Evolutionary conservation across 805 yeast genomes (phyloP).

Genomic region (Sugiyamaella americana): DNA sequence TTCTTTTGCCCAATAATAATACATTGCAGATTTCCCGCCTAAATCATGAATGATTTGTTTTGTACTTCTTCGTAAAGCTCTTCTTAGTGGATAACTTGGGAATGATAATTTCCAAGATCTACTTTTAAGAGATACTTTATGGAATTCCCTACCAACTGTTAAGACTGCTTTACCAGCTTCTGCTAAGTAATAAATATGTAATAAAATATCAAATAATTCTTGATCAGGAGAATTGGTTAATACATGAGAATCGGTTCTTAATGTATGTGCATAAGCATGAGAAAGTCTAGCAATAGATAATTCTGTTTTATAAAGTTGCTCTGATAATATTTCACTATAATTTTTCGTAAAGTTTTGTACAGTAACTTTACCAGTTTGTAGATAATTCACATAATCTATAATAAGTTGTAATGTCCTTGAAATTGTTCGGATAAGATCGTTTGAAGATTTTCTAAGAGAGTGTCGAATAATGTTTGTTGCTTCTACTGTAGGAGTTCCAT

Average conservation of each 20-base stretch:
- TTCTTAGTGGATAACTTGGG: slow-evolving; percentile 37
- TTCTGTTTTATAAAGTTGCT: background rate
- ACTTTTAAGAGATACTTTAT: slow-evolving; percentile 5
- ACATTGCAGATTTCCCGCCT: slow-evolving; percentile 41
- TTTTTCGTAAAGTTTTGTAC: background rate
- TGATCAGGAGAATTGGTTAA: slow-evolving; percentile 22
- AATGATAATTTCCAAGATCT: slow-evolving; percentile 34
- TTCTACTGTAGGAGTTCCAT: background rate
- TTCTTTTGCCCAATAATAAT: slow-evolving; percentile 38
- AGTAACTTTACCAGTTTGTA: slow-evolving; percentile 5
- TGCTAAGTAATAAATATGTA: slow-evolving; percentile 38
- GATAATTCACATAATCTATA: slow-evolving; percentile 15
- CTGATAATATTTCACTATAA: background rate
- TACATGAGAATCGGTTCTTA: background rate
- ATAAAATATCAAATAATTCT: slow-evolving; percentile 35
- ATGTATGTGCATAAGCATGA: background rate
- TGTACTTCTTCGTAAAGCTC: slow-evolving; percentile 40
- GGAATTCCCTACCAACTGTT: slow-evolving; percentile 14
- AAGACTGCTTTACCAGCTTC: slow-evolving; percentile 36
- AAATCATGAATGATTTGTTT: slow-evolving; percentile 41
- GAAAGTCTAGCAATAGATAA: background rate
- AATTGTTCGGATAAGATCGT: slow-evolving; percentile 7
- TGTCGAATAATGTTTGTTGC: slow-evolving; percentile 2
- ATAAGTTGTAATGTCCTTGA: slow-evolving; percentile 6
- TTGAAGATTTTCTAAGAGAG: slow-evolving; percentile 5